phyloP scores from a whole-genome alignment of 2,329 filamentous ascomycete genomes.

The Colletotrichum horii region DNA sequence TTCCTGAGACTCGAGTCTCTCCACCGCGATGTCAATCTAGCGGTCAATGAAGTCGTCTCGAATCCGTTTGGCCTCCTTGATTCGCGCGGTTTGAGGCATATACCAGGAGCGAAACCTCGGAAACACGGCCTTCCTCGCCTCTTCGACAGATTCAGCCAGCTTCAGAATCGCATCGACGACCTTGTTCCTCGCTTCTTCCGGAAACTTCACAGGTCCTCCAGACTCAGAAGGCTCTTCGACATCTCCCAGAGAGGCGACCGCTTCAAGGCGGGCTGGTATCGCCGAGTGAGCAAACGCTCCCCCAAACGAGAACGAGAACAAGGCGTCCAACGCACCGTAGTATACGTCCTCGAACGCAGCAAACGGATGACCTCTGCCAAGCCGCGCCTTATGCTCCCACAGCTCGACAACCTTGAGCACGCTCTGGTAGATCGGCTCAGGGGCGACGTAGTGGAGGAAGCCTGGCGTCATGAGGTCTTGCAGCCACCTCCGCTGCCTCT shows the following conservation, averaged over 20 bases:
- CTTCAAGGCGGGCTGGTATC: background rate
- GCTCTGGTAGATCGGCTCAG: conserved; percentile 35
- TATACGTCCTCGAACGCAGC: conserved; percentile 31
- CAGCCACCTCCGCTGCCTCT: conserved; percentile 38
- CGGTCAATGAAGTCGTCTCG: background rate
- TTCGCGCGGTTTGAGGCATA: background rate
- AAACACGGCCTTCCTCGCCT: background rate
- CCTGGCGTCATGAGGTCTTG: conserved; percentile 40
- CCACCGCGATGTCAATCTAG: background rate
- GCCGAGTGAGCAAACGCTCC: background rate
- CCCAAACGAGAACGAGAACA: conserved; percentile 33
- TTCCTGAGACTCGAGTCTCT: background rate
- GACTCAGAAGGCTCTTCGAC: background rate
- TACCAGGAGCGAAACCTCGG: background rate
- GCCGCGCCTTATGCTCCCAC: conserved; percentile 34
- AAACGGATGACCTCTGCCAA: conserved; percentile 34
- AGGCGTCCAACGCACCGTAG: conserved; percentile 32
- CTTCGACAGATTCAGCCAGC: background rate
- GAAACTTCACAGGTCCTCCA: background rate
- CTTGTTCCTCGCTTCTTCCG: background rate
- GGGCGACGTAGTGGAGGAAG: conserved; percentile 35
- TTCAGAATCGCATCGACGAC: background rate
- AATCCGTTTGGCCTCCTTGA: background rate
- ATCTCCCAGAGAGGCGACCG: background rate
- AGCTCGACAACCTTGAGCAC: conserved; percentile 34